These are phyloP conservation scores for Hygrophoropsis aurantiaca DNA, from an alignment of 768 basidiomycete species.

Conservation along the genomic window DNA sequence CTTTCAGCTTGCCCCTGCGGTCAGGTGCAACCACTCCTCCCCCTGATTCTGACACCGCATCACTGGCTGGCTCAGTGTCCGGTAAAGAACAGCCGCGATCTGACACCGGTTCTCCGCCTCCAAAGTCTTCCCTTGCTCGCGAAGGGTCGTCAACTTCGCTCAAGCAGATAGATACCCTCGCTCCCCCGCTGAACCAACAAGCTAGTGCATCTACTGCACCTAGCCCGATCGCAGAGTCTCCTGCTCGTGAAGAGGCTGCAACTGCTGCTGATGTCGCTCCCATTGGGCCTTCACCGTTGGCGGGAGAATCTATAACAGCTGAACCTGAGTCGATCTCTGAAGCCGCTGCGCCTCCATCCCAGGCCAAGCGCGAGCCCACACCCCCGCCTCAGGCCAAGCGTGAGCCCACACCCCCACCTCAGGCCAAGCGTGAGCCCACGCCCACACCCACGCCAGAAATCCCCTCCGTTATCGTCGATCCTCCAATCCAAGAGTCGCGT, in stretches of 20 bases:
- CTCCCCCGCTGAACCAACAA: conserved; percentile 25
- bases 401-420: conserved; percentile 12
- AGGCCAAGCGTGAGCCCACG: conserved; percentile 5
- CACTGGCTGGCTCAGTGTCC: conserved; percentile 24
- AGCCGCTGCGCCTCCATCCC: conserved; percentile 6
- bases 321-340: conserved; percentile 7
- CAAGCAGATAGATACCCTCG: conserved; percentile 32
- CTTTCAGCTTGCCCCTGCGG: conserved; percentile 42
- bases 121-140: conserved; percentile 20
- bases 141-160: conserved; percentile 28
- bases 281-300: conserved; percentile 45
- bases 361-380: conserved; percentile 7
- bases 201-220: conserved; percentile 34
- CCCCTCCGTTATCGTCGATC: conserved; percentile 8
- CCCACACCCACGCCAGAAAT: conserved; percentile 2
- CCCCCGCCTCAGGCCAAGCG: conserved; percentile 18
- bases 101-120: background rate
- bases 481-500: background rate
- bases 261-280: conserved; percentile 28
- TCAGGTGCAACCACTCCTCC: conserved; percentile 18
- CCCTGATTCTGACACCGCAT: conserved; percentile 26
- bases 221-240: conserved; percentile 72
- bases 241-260: conserved; percentile 54
- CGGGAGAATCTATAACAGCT: conserved; percentile 25
- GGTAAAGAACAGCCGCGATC: conserved; percentile 14